Conservation (phyloP, 768 basidiomycete species). For the Pisolithus orientalis region DNA sequence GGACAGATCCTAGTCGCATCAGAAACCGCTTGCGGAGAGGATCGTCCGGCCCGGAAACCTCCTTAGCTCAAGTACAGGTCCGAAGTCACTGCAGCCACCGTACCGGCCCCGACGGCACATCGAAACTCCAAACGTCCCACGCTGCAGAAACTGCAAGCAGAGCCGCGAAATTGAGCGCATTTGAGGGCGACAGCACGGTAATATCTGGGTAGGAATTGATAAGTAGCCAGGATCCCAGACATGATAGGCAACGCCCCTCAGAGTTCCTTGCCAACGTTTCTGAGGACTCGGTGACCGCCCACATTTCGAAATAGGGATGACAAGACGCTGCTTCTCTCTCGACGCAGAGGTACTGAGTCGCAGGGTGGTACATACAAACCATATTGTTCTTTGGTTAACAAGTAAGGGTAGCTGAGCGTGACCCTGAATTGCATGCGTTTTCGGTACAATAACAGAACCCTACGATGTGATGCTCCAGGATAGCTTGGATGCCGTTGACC, state of each 20-base stretch:
- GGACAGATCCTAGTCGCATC: constrained; percentile 9
- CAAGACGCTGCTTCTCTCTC: constrained; percentile 37
- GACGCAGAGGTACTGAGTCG: constrained; percentile 34
- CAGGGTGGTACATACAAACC: constrained; percentile 16
- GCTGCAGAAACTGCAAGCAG: constrained; percentile 56
- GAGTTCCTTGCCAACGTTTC: constrained; percentile 61
- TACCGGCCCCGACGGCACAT: constrained; percentile 72
- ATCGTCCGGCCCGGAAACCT: constrained; percentile 43
- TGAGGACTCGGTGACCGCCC: constrained; percentile 69
- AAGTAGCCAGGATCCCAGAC: too few relatives aligned
- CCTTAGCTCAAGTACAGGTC: constrained; percentile 3
- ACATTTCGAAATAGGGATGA: constrained; percentile 71
- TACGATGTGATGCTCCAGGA: not conserved
- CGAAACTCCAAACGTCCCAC: constrained; percentile 75
- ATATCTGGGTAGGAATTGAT: constrained; percentile 41
- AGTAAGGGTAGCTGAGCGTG: not conserved
- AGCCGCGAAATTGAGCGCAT: constrained; percentile 37
- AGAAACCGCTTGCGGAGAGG: constrained; percentile 47
- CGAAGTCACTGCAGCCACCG: constrained; percentile 19
- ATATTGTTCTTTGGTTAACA: constrained; percentile 9
- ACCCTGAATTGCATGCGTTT: not conserved
- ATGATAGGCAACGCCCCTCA: constrained; percentile 45
- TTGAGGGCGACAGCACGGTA: constrained; percentile 56
- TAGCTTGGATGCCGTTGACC: not conserved
- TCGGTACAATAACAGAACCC: not conserved